A percentile compares a stretch with the other conserved stretches of the same genome.
Evolutionary conservation across 2,329 filamentous ascomycete genomes (phyloP).

Genomic region (Aureobasidium sp.): DNA sequence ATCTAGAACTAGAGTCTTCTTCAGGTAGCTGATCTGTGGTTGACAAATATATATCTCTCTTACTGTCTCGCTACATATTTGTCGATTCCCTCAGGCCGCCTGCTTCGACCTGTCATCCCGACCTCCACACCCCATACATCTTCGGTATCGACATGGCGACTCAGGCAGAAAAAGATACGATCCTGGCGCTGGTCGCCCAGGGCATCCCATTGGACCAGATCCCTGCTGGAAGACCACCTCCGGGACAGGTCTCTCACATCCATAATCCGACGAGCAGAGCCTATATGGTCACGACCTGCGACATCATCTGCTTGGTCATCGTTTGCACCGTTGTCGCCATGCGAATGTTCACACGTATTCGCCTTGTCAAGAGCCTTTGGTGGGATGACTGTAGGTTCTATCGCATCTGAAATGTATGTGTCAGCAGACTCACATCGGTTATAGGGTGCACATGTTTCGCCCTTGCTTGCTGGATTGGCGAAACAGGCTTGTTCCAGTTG

Average conservation of each 20-base stretch:
- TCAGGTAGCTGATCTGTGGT: neutral
- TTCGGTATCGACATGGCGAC: neutral
- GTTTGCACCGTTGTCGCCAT: neutral
- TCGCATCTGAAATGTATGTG: neutral
- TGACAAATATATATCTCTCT: neutral
- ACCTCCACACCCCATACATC: neutral
- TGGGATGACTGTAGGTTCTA: constrained; percentile 14
- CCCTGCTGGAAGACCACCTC: neutral
- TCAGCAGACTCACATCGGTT: neutral
- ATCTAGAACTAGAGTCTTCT: neutral
- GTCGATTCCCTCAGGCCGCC: neutral
- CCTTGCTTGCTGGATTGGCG: neutral
- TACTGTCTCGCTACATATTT: neutral
- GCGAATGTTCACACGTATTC: constrained; percentile 6
- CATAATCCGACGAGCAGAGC: neutral
- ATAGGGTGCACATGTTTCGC: constrained; percentile 6
- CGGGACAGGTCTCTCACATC: neutral
- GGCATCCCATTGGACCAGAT: neutral
- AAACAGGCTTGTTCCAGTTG: constrained; percentile 4
- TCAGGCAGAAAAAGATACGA: neutral
- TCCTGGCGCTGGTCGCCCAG: neutral
- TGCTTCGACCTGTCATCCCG: neutral
- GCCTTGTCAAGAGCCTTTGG: constrained; percentile 1
- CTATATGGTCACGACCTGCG: constrained; percentile 6
- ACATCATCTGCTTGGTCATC: constrained; percentile 3